Evolutionary conservation across 441 rosid species (phyloP), one percentile per base, ranked within the genome.

Genomic region (Daphne laureola): DNA sequence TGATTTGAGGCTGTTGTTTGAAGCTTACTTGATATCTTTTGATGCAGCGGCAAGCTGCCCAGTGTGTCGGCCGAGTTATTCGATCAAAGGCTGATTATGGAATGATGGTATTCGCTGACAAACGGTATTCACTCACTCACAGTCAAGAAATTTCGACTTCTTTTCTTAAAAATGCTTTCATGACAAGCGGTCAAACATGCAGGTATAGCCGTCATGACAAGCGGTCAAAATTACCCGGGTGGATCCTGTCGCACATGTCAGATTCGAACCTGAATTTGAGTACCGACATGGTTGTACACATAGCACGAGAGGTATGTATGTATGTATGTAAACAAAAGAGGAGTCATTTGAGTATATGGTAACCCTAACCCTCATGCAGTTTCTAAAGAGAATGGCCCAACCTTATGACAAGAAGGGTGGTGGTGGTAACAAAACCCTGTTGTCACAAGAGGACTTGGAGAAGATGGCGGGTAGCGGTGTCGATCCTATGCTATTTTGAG

Each of bases 81-180:
- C 74, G 97, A 63, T 92, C 97, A 49, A 92, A 92, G 74, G 96
- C 98, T 42, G 98, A 92, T 69, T 92, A 92, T 72, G 98, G 98
- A 46, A 92, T 92, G 98, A 92, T 92, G 98, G 83, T 92, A 69
- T 92, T 92, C 73, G 94, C 98, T 41, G 97, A 89, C 73, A 89
- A 92, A 72, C 82, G 98, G 96, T 84, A n/a, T n/a, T n/a, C n/a
- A n/a, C n/a, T n/a, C n/a, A n/a, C n/a, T n/a, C n/a, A n/a, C n/a
- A n/a, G n/a, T n/a, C n/a, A n/a, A n/a, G n/a, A n/a, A n/a, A n/a
- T n/a, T n/a, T n/a, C n/a, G n/a, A n/a, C n/a, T n/a, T n/a, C n/a
- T n/a, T n/a, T n/a, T n/a, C n/a, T n/a, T n/a, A n/a, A n/a, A n/a
- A n/a, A n/a, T n/a, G n/a, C n/a, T n/a, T n/a, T n/a, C n/a, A n/a